phyloP scores from a whole-genome alignment of 208 protist species.

The Trypanosoma melophagium region DNA sequence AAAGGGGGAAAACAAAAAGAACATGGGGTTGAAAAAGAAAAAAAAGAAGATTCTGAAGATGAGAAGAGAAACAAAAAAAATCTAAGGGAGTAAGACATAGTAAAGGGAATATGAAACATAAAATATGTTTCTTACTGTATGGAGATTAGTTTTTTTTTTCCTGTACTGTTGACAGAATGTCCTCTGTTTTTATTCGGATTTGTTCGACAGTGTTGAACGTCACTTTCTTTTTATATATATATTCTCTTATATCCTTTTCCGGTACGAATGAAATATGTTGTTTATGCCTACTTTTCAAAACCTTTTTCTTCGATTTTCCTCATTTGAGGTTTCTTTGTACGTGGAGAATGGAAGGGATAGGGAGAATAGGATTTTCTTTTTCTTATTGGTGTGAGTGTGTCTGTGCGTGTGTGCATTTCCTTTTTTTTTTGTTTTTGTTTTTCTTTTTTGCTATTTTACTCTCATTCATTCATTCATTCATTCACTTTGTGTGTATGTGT shows the following conservation, averaged over 20 bases:
- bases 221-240: too few species aligned
- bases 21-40: background rate
- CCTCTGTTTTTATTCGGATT: too few species aligned
- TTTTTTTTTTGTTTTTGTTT: constrained; percentile 26
- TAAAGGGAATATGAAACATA: too few species aligned
- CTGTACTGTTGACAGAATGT: too few species aligned
- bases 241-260: constrained; percentile 17
- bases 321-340: constrained; percentile 14
- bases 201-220: too few species aligned
- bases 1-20: too few species aligned
- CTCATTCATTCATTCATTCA: too few species aligned
- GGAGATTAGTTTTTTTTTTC: too few species aligned
- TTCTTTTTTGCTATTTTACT: constrained; percentile 19
- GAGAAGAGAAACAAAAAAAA: constrained; percentile 2
- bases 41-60: constrained; percentile 8
- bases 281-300: too few species aligned
- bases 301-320: constrained; percentile 25
- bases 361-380: background rate
- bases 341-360: background rate
- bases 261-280: background rate
- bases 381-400: background rate
- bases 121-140: too few species aligned
- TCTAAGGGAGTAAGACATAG: too few species aligned
- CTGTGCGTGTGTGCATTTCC: background rate
- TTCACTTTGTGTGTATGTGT: too few species aligned